These are phyloP conservation scores for Xylaria castorea DNA, from an alignment of 495 filamentous ascomycete species.

Conservation along the genomic window DNA sequence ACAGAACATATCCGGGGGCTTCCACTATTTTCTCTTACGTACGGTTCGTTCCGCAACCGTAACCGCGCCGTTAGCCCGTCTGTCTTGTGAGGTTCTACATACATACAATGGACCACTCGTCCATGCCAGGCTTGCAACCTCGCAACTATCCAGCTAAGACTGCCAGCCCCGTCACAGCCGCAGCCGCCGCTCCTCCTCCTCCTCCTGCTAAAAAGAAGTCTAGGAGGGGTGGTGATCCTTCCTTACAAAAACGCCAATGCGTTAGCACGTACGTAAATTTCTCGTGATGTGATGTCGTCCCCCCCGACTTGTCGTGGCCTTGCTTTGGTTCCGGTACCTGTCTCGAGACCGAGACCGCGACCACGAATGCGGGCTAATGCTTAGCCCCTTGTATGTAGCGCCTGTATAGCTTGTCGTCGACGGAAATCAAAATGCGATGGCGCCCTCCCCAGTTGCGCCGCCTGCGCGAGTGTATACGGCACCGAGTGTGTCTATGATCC, in stretches of 20 bases:
- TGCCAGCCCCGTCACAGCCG: constrained; percentile 10
- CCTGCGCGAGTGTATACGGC: constrained; percentile 93
- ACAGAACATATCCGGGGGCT: constrained; percentile 11
- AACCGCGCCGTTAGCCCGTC: neutral
- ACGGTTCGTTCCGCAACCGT: neutral
- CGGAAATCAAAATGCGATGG: constrained; percentile 97
- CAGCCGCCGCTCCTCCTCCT: constrained; percentile 18
- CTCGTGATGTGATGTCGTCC: constrained; percentile 19
- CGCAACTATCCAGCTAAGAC: constrained; percentile 11
- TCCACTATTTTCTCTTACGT: constrained; percentile 11
- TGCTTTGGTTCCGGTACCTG: neutral
- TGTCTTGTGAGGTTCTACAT: neutral
- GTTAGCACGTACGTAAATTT: constrained; percentile 69
- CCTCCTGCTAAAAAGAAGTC: constrained; percentile 57
- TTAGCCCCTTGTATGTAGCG: constrained; percentile 43
- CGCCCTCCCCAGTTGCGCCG: constrained; percentile 88
- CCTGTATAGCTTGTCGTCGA: constrained; percentile 89
- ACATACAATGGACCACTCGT: constrained; percentile 21
- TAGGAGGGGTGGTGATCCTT: constrained; percentile 55
- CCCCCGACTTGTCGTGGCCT: neutral
- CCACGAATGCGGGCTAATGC: constrained; percentile 9
- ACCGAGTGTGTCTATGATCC: constrained; percentile 95
- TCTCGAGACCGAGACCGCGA: neutral
- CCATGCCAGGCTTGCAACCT: constrained; percentile 22
- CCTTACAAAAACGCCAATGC: constrained; percentile 78